Conservation (phyloP, 1,284 basidiomycete species). For the Chondrostereum purpureum region DNA sequence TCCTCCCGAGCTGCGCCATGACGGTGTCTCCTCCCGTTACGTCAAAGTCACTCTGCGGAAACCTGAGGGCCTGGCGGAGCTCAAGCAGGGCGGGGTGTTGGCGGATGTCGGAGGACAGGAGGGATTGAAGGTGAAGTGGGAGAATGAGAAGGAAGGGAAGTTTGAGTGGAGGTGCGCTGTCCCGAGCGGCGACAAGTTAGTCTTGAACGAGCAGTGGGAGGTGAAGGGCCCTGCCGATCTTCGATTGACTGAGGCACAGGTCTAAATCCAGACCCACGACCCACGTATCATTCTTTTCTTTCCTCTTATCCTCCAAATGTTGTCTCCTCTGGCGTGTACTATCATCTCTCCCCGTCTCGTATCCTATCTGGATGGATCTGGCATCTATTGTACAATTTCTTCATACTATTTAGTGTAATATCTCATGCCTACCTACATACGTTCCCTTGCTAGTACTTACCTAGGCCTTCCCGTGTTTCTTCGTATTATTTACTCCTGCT, state of each 20-base stretch:
- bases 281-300: too few species aligned
- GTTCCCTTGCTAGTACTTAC: too few species aligned
- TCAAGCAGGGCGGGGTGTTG: conserved; percentile 34
- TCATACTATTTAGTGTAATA: not conserved
- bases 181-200: conserved; percentile 30
- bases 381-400: too few species aligned
- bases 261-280: too few species aligned
- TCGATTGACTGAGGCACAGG: conserved; percentile 20
- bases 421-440: too few species aligned
- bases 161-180: conserved; percentile 34
- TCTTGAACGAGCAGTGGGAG: conserved; percentile 43
- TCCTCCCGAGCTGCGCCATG: conserved; percentile 15
- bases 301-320: too few species aligned
- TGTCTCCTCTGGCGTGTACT: too few species aligned
- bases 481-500: too few species aligned
- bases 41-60: conserved; percentile 40
- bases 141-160: conserved; percentile 36
- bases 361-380: too few species aligned
- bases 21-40: conserved; percentile 32
- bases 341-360: too few species aligned
- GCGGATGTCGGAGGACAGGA: conserved; percentile 20
- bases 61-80: conserved; percentile 40
- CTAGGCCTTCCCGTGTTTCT: too few species aligned
- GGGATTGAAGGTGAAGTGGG: conserved; percentile 30
- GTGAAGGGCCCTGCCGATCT: conserved; percentile 39